Evolutionary conservation across 2,329 filamentous ascomycete genomes (phyloP).

Genomic region (Trichocomaceae sp.): DNA sequence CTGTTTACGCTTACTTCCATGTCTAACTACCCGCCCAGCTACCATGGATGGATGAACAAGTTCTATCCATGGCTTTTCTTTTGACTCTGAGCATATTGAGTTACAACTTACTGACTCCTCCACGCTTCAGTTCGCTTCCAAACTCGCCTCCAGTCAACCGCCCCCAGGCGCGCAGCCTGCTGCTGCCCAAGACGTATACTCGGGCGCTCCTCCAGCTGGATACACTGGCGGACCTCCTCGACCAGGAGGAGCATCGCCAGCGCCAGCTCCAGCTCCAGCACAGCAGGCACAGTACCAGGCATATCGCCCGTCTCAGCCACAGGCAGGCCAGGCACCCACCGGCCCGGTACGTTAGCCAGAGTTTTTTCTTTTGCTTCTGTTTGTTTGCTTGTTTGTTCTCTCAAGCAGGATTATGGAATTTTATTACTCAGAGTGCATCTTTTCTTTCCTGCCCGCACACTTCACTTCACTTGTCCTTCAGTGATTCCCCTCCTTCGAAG

Average conservation of each 20-base stretch:
- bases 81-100: background rate
- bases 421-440: slow-evolving; percentile 7
- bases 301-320: slow-evolving; percentile 40
- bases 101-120: background rate
- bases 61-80: background rate
- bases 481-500: slow-evolving; percentile 3
- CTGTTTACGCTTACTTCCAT: no score
- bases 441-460: no score
- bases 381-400: slow-evolving; percentile 8
- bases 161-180: slow-evolving; percentile 16
- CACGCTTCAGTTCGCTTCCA: slow-evolving; percentile 35
- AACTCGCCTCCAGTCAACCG: slow-evolving; percentile 34
- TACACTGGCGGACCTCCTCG: slow-evolving; percentile 33
- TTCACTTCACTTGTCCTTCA: no score
- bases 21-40: no score
- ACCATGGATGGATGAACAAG: no score
- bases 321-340: slow-evolving; percentile 15
- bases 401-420: background rate
- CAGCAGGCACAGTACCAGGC: slow-evolving; percentile 43
- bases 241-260: slow-evolving; percentile 1
- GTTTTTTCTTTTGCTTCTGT: slow-evolving; percentile 13
- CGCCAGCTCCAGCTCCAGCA: background rate
- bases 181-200: slow-evolving; percentile 21
- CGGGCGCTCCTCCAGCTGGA: slow-evolving; percentile 30
- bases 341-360: slow-evolving; percentile 29